Base-by-base conservation (phyloP, 352 stramenopile species). In the Pythium sp. region DNA sequence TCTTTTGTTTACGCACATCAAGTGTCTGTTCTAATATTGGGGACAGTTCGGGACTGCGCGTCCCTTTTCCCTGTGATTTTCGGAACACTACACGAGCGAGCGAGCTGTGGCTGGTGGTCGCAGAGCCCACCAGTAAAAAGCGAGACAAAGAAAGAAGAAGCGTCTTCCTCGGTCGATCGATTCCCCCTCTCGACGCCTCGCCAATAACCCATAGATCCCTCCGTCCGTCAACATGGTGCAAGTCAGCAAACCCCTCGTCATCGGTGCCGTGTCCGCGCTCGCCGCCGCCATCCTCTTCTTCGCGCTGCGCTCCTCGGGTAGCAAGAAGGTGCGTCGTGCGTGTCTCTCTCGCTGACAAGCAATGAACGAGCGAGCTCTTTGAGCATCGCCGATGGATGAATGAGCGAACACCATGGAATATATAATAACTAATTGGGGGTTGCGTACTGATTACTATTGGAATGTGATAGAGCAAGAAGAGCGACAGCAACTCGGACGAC, bases 221-320 rank as follows among this genome's bases (percentile, higher is more conserved):
- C 20, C 6, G 28, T 26, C 56, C 56, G 15, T 18, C 36, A 69
- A 55, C 53, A 95, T 93, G 86, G 81, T 89, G 73, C 81, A 90
- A 62, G 82, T 92, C 72, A 86, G 78, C 73, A 95, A 94, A 76
- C 85, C 85, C 53, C 70, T 94, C 61, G 80, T 95, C 69, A 82
- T 95, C 62, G 81, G 80, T 70, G 82, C 79, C 49, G 78, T 91
- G 66, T 89, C 84, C 32, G 82, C 79, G 34, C 65, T 91, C 20
- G 84, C 84, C 47, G 79, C 74, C 53, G 81, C 77, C 15, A 69
- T 89, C 38, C 70, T 91, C 14, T 60, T 87, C 68, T 85, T 91
- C 65, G 77, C 81, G 62, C 75, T 91, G 62, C 65, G 57, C 70
- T 74, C 72, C 54, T 77, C 70, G 47, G 58, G 63, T 69, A 80